Evolutionary conservation across 805 yeast genomes (phyloP), one percentile per base, ranked within the genome.

Genomic region (Pichia sporocuriosa): DNA sequence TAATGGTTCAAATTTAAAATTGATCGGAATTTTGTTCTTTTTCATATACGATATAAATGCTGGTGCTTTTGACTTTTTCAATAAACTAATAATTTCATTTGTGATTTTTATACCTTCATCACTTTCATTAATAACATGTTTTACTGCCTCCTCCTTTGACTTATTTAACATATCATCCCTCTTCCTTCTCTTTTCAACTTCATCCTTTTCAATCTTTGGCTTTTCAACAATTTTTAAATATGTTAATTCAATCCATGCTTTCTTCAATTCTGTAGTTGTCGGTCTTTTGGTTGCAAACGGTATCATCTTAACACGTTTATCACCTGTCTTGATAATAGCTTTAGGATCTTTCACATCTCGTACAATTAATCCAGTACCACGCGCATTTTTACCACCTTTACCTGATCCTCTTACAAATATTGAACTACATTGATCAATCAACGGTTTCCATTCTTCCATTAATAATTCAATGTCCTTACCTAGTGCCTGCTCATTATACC

Each of bases 201-300:
- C 46, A 17, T 49, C 48, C 19, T 45, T 54, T 35, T 69, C 65
- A 3, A 68, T 61, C 48, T 69, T 65, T 1, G 95, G 90, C n/a
- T 70, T 61, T 9, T 75, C 73, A 6, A 73, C 60, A 1, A 76
- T 57, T 30, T 68, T 64, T 49, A 85, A 62, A 50, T 81, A 77
- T 0, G 88, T 68, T 43, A 93, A 66, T 49, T 81, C 81, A 22
- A 75, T 69, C 97, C 97, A 93, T 0, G 94, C 87, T 36, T 78
- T 73, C 54, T 80, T 84, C 51, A 93, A 65, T 57, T 89, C 97
- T 2, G 75, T 64, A 0, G 82, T 70, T 0, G 96, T 89, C 1
- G 97, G 95, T 49, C 96, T 72, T 42, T 76, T 77, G 0, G 98
- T 90, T 0, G 96, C 81, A 63, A 93, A 88, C 2, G 98, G 98